Conservation (phyloP, 2,329 filamentous ascomycete species). For the Fusarium setosum region DNA sequence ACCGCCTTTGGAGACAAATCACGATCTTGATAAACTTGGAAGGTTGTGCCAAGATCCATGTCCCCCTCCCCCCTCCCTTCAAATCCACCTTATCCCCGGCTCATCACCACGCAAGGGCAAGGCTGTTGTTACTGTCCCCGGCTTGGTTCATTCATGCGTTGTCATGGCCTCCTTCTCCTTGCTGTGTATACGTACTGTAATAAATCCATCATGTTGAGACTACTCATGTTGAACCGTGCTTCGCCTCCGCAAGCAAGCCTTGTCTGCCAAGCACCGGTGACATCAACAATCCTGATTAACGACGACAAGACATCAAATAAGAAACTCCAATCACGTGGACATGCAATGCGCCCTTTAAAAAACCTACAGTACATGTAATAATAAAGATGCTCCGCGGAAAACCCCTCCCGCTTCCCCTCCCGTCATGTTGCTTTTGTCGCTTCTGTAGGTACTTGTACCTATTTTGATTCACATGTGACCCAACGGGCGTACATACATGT, state of each 20-base stretch:
- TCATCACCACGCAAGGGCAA: not conserved
- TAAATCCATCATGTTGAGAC: too few relatives aligned
- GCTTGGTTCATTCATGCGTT: conserved; percentile 2
- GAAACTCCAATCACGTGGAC: not conserved
- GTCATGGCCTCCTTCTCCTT: not conserved
- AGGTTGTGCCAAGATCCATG: not conserved
- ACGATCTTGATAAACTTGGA: not conserved
- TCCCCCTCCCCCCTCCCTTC: not conserved
- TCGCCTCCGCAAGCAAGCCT: conserved; percentile 3
- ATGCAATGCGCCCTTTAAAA: too few relatives aligned
- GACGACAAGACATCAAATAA: not conserved
- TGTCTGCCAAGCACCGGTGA: conserved; percentile 1
- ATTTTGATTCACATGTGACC: conserved; percentile 2
- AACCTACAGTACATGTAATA: not conserved
- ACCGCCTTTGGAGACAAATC: not conserved
- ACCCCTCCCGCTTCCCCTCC: too few relatives aligned
- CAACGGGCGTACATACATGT: conserved; percentile 4
- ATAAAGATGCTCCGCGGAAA: not conserved
- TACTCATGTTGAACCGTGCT: not conserved
- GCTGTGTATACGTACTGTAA: too few relatives aligned
- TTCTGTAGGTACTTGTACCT: too few relatives aligned
- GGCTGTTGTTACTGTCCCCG: not conserved
- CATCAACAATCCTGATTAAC: not conserved
- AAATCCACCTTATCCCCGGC: conserved; percentile 11
- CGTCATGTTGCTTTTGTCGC: not conserved